Percentiles rank a stretch among this genome's conserved stretches.
Evolutionary conservation across 1,284 basidiomycete species (phyloP).

Genomic region (Garcileccinum viscosum): DNA sequence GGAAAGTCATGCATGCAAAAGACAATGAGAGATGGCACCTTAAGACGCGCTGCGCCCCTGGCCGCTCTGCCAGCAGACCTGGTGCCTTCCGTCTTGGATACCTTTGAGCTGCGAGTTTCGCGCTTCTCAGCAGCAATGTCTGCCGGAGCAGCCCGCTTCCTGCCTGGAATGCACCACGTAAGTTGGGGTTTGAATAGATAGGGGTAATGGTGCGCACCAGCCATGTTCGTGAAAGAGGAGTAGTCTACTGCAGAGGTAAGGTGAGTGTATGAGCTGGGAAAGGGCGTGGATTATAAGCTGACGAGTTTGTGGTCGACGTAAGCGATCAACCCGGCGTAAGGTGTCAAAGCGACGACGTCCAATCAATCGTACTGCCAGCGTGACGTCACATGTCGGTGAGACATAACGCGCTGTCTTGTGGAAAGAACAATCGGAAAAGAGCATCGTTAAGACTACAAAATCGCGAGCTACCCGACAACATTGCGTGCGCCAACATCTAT

Average conservation of each 20-base stretch:
- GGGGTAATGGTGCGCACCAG: slow-evolving; percentile 36
- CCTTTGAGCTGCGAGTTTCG: slow-evolving; percentile 55
- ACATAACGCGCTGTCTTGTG: slow-evolving; percentile 23
- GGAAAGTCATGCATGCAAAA: not conserved
- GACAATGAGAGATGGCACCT: slow-evolving; percentile 24
- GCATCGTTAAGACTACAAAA: slow-evolving; percentile 34
- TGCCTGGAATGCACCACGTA: slow-evolving; percentile 37
- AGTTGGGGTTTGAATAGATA: slow-evolving; percentile 15
- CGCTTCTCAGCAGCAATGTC: slow-evolving; percentile 42
- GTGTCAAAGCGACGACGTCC: slow-evolving; percentile 33
- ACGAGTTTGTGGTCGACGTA: slow-evolving; percentile 14
- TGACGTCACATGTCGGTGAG: slow-evolving; percentile 40
- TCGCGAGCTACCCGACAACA: slow-evolving; percentile 25
- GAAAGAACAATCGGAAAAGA: slow-evolving; percentile 32
- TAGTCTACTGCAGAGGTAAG: not conserved
- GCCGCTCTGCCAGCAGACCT: slow-evolving; percentile 38
- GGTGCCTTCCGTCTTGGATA: slow-evolving; percentile 49
- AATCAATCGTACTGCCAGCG: slow-evolving; percentile 27
- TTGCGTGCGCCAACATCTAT: slow-evolving; percentile 19
- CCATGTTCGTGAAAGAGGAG: slow-evolving; percentile 28
- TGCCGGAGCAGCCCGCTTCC: slow-evolving; percentile 55
- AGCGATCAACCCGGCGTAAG: slow-evolving; percentile 2
- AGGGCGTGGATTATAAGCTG: not conserved
- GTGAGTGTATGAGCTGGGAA: not conserved
- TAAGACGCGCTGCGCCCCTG: slow-evolving; percentile 48